Percentiles rank a stretch among this genome's conserved stretches.
These are phyloP conservation scores for Xylaria castorea DNA, from an alignment of 495 filamentous ascomycete species.

Conservation along the genomic window DNA sequence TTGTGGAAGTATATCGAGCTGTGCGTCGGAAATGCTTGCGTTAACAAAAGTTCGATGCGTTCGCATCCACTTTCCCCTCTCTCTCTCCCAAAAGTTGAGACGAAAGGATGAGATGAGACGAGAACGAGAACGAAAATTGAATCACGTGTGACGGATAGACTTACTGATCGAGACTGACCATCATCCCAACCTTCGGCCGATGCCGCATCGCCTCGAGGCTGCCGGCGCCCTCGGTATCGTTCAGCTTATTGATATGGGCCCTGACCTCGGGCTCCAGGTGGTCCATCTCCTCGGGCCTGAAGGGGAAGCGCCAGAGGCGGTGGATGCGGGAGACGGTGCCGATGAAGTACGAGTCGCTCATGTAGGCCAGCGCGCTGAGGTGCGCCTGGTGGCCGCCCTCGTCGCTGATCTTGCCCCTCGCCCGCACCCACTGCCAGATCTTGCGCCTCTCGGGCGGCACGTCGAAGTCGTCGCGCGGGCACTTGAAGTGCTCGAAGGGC, in stretches of 20 bases:
- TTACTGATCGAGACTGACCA: conserved; percentile 81
- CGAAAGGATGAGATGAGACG: neutral
- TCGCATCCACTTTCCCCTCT: neutral
- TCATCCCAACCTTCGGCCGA: conserved; percentile 79
- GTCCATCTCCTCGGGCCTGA: conserved; percentile 44
- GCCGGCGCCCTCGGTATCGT: conserved; percentile 52
- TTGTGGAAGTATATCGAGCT: conserved; percentile 90
- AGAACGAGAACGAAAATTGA: neutral
- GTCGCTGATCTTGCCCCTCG: conserved; percentile 73
- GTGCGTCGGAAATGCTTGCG: conserved; percentile 47
- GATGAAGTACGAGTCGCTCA: conserved; percentile 91
- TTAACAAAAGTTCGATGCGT: conserved; percentile 13
- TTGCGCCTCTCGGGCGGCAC: conserved; percentile 66
- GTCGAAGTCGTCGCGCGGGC: conserved; percentile 53
- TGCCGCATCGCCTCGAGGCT: conserved; percentile 47
- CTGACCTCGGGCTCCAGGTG: conserved; percentile 40
- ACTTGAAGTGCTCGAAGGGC: conserved; percentile 65
- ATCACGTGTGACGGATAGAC: conserved; percentile 6
- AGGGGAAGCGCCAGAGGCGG: conserved; percentile 67
- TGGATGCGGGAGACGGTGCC: conserved; percentile 83
- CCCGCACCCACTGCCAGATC: conserved; percentile 79
- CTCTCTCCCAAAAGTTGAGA: neutral
- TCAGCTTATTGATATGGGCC: conserved; percentile 42
- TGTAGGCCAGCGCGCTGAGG: conserved; percentile 86
- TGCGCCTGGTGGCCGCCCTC: conserved; percentile 80